A percentile compares a stretch with the other conserved stretches of the same genome.
Evolutionary conservation across 1,284 basidiomycete genomes (phyloP).

Genomic region (Cerioporus squamosus): DNA sequence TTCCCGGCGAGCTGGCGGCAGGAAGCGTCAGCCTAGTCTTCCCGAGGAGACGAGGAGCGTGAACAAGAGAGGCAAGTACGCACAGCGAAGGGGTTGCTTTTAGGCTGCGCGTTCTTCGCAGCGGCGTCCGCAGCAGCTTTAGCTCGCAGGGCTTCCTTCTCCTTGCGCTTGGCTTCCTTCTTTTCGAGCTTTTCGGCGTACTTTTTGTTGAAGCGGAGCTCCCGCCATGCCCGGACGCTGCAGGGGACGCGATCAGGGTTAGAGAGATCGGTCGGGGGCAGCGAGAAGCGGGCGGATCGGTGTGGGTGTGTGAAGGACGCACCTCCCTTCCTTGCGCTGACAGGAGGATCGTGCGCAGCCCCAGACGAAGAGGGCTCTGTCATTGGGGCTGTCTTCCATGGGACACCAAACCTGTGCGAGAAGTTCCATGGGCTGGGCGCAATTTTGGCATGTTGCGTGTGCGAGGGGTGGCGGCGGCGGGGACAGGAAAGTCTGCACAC

Average conservation of each 20-base stretch:
- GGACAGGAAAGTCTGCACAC: constrained; percentile 36
- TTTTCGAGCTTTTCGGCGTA: constrained; percentile 74
- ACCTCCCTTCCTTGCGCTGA: constrained; percentile 71
- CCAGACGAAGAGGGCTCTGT: constrained; percentile 82
- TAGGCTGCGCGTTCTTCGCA: constrained; percentile 35
- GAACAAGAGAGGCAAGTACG: constrained; percentile 28
- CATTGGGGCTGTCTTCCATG: constrained; percentile 79
- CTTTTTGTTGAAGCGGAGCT: constrained; percentile 66
- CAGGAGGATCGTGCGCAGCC: constrained; percentile 70
- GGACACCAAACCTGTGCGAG: constrained; percentile 87
- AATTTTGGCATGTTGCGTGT: constrained; percentile 65
- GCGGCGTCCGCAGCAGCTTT: constrained; percentile 36
- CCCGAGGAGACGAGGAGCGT: background rate
- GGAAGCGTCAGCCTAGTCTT: background rate
- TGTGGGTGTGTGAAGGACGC: too few species aligned
- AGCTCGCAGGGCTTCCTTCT: constrained; percentile 41
- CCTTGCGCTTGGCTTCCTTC: constrained; percentile 39
- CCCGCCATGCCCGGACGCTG: constrained; percentile 81
- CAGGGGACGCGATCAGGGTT: constrained; percentile 8
- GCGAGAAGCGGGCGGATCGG: background rate
- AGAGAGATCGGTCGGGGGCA: background rate
- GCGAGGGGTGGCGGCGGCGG: constrained; percentile 35
- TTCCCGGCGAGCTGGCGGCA: constrained; percentile 26
- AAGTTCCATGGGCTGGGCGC: constrained; percentile 73
- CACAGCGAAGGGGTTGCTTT: constrained; percentile 74